Evolutionary conservation across 202 grass and related monocot genomes (phyloP), one percentile per base, ranked within the genome.

Genomic region (Zoysia matrella): DNA sequence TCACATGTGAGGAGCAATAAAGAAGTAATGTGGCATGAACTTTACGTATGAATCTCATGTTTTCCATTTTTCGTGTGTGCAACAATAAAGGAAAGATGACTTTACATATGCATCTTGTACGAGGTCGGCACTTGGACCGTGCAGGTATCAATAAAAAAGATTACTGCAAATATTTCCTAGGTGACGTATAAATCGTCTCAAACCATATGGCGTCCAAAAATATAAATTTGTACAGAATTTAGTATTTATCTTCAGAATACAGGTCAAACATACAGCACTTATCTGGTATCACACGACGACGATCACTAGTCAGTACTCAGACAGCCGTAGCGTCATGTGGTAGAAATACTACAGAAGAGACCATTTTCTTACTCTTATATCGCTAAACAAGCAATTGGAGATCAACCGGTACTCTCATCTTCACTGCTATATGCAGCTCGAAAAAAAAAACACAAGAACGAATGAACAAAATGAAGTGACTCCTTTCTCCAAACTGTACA

Each of bases 401-500:
- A 58, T 49, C 41, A 41, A 42, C 40, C 45, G 6, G 4, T 39
- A 80, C 30, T 68, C 43, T 57, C 54, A 50, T 74, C 61, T 30
- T 30, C 65, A 54, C 81, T 50, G 69, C 70, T 69, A 63, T 18
- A 80, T 64, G 75, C 62, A 88, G 61, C 11, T 41, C 70, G 12
- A 60, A 67, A 62, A 30, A 30, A 30, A 14, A 54, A 73, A 30
- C 22, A 66, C 53, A 46, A 68, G 6, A 75, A 81, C 13, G 11
- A 80, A 46, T 8, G 47, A 52, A 84, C 45, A 71, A 75, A 70
- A 71, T 11, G 4, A 36, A 9, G 55, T 77, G 52, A 65, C 53
- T 75, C 54, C 65, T 62, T 49, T 70, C 52, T 47, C 48, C 30
- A 75, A 62, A 49, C 80, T 84, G 64, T 88, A 88, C 76, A 84